These are phyloP conservation scores for Boletus huronensis DNA, from an alignment of 768 basidiomycete species.

Conservation along the genomic window DNA sequence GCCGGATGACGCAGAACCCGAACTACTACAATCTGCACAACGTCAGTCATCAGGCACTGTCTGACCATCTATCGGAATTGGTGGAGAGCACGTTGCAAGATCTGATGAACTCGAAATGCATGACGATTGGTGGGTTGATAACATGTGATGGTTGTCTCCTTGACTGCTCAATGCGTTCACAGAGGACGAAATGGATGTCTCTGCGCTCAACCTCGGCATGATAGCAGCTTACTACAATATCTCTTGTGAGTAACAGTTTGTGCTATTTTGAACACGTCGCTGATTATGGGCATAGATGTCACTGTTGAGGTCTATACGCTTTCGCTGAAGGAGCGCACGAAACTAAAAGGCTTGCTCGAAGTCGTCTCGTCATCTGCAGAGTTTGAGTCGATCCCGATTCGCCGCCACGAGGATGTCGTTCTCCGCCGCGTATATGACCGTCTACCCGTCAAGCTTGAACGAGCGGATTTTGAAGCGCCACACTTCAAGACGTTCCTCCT, in stretches of 20 bases:
- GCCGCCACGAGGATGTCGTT: conserved; percentile 84
- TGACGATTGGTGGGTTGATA: conserved; percentile 64
- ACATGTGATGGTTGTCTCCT: neutral
- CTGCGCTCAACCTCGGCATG: conserved; percentile 94
- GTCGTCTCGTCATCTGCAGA: conserved; percentile 97
- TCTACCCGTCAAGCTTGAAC: conserved; percentile 90
- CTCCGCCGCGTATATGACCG: conserved; percentile 92
- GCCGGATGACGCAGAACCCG: conserved; percentile 96
- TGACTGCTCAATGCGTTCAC: neutral
- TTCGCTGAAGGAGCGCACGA: conserved; percentile 93
- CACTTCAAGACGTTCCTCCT: conserved; percentile 98
- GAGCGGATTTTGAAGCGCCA: conserved; percentile 84
- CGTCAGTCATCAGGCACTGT: conserved; percentile 92
- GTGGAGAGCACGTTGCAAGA: conserved; percentile 93
- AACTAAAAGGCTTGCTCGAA: conserved; percentile 93
- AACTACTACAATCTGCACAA: conserved; percentile 94
- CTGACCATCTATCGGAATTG: conserved; percentile 92
- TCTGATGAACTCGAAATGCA: conserved; percentile 92
- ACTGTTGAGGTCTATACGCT: conserved; percentile 96
- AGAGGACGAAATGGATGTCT: conserved; percentile 92
- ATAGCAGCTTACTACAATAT: conserved; percentile 97
- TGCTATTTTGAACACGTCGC: neutral
- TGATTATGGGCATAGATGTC: conserved; percentile 55
- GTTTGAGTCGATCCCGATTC: conserved; percentile 92
- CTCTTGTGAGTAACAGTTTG: conserved; percentile 55